phyloP scores from a whole-genome alignment of 2,329 filamentous ascomycete genomes.

The Lasiodiplodia theobromae region DNA sequence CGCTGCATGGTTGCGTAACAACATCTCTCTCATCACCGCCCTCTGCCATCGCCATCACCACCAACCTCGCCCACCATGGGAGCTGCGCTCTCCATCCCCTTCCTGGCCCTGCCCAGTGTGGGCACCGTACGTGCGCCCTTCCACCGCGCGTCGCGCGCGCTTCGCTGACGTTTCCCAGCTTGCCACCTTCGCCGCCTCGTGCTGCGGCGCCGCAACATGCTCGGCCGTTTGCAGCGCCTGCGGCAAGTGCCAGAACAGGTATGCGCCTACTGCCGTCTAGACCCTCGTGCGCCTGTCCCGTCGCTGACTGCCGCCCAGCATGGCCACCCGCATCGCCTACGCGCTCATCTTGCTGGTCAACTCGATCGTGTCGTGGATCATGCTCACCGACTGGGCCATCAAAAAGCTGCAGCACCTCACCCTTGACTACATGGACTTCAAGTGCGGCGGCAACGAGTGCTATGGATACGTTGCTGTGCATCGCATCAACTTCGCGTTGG shows the following conservation, averaged over 20 bases:
- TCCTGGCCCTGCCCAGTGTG: constrained; percentile 85
- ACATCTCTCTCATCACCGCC: constrained; percentile 1
- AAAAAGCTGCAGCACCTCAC: constrained; percentile 92
- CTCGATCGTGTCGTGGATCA: constrained; percentile 97
- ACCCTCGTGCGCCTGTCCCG: background rate
- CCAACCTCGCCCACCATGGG: constrained; percentile 68
- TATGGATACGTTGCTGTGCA: constrained; percentile 97
- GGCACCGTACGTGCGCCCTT: constrained; percentile 72
- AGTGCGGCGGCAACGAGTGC: constrained; percentile 86
- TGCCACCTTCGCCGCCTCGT: constrained; percentile 81
- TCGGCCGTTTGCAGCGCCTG: constrained; percentile 95
- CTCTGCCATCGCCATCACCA: background rate
- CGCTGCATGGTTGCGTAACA: constrained; percentile 26
- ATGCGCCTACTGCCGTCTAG: constrained; percentile 34
- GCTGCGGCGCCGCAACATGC: constrained; percentile 95
- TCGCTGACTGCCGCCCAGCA: constrained; percentile 60
- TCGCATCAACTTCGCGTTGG: constrained; percentile 96
- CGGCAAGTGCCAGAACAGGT: constrained; percentile 97
- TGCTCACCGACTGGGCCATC: constrained; percentile 98
- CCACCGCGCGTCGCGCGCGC: constrained; percentile 24
- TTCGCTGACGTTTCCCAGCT: constrained; percentile 60
- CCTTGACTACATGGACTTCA: constrained; percentile 94
- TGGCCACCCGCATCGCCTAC: constrained; percentile 96
- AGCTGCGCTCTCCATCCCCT: constrained; percentile 85
- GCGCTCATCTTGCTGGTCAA: constrained; percentile 94